A percentile compares a stretch with the other conserved stretches of the same genome.
phyloP scores from a whole-genome alignment of 1,284 basidiomycete genomes.

The Cryptococcus neoformans region DNA sequence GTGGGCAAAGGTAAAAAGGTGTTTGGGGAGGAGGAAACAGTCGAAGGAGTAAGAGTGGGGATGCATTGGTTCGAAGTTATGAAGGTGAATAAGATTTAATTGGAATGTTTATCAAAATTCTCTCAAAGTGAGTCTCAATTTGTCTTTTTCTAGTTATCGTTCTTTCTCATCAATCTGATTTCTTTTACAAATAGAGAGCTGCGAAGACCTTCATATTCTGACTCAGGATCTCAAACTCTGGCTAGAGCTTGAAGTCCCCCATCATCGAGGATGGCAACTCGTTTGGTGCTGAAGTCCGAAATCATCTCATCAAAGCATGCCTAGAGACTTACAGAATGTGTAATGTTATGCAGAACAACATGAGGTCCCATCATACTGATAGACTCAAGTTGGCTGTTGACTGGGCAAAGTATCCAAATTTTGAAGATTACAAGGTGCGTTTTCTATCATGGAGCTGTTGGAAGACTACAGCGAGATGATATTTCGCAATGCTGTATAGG shows the following conservation, averaged over 20 bases:
- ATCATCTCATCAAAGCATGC: slow-evolving; percentile 21
- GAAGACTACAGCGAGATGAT: not conserved
- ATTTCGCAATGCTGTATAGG: not conserved
- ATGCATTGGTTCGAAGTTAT: slow-evolving; percentile 35
- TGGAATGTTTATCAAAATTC: slow-evolving; percentile 12
- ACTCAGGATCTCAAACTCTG: slow-evolving; percentile 27
- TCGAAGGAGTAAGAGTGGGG: slow-evolving; percentile 9
- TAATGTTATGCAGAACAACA: slow-evolving; percentile 21
- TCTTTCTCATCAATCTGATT: too few relatives aligned
- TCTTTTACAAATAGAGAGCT: slow-evolving; percentile 17
- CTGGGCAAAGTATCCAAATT: slow-evolving; percentile 31
- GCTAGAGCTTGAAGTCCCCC: slow-evolving; percentile 37
- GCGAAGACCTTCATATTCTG: slow-evolving; percentile 21
- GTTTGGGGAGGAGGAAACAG: not conserved
- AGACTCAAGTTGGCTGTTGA: slow-evolving; percentile 23
- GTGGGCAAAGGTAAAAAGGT: not conserved
- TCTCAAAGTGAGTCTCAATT: slow-evolving; percentile 17
- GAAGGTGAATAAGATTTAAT: slow-evolving; percentile 19
- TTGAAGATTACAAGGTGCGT: slow-evolving; percentile 14
- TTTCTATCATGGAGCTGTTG: too few relatives aligned
- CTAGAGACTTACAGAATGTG: slow-evolving; percentile 15
- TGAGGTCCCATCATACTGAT: slow-evolving; percentile 22
- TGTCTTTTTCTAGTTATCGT: too few relatives aligned
- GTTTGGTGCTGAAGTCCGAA: slow-evolving; percentile 37
- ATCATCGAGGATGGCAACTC: slow-evolving; percentile 38